These are phyloP conservation scores for Xylariaceae sp. DNA, from an alignment of 2,329 filamentous ascomycete species.

Conservation along the genomic window DNA sequence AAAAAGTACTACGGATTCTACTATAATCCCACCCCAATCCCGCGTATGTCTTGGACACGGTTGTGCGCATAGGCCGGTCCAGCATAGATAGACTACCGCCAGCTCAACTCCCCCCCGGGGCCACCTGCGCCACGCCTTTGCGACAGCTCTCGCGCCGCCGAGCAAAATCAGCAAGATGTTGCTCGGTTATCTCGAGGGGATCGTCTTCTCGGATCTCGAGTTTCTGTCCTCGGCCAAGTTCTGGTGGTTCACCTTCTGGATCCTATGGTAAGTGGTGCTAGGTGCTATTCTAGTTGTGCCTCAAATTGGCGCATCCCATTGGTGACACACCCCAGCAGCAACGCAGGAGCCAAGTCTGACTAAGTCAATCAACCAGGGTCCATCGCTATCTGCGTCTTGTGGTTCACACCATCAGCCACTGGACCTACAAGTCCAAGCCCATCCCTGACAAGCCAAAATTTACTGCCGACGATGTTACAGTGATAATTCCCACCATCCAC, in stretches of 20 bases:
- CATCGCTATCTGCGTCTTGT: constrained; percentile 84
- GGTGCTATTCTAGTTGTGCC: background rate
- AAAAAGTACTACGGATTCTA: background rate
- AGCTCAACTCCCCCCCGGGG: background rate
- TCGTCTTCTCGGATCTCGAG: constrained; percentile 27
- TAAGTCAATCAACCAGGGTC: constrained; percentile 48
- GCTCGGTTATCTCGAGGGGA: constrained; percentile 14
- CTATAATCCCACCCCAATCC: background rate
- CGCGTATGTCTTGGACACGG: background rate
- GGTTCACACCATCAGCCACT: constrained; percentile 80
- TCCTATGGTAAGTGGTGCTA: constrained; percentile 42
- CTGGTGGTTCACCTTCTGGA: constrained; percentile 42
- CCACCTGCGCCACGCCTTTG: background rate
- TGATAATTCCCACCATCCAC: constrained; percentile 89
- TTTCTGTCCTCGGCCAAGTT: constrained; percentile 43
- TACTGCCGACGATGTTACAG: constrained; percentile 79
- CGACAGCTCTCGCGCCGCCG: background rate
- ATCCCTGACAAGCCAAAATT: constrained; percentile 76
- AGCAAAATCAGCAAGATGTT: constrained; percentile 20
- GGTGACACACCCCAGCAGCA: constrained; percentile 20
- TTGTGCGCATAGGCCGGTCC: background rate
- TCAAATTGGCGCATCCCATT: constrained; percentile 11
- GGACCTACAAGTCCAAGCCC: constrained; percentile 78
- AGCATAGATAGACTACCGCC: background rate
- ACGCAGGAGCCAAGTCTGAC: constrained; percentile 21